Evolutionary conservation across 2,329 filamentous ascomycete genomes (phyloP), one percentile per base, ranked within the genome.

Genomic region (Dothiorella sarmentorum): DNA sequence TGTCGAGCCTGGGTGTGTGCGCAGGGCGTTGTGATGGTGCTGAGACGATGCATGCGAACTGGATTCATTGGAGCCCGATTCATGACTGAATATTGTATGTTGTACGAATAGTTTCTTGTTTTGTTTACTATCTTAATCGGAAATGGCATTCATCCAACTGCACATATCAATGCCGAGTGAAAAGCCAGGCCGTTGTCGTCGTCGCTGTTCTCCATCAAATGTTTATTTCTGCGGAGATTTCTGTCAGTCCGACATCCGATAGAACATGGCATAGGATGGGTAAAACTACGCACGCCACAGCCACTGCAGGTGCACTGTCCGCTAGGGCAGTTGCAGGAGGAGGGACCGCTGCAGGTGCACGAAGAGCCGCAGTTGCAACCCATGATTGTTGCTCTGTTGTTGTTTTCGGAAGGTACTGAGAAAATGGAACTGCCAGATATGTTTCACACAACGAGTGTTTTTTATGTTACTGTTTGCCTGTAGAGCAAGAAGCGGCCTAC

Each of bases 1-100:
- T 1, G 62, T 67, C 22, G 33, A 51, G 11, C 66, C 65, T 5
- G 65, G 66, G 7, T 52, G 49, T 7, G 33, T 52, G 33, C n/a
- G 33, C 31, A 17, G 5, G 3, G 49, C 22, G 4, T 26, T 52
- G 49, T 17, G 29, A 4, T 9, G 15, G 29, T 31, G 29, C 2
- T 9, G 4, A 3, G 29, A 13, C 29, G 2, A 11, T 7, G 7
- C 4, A 13, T 43, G 9, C 7, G 20, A 6, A 18, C 40, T 26
- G 6, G 40, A 1, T 43, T 11, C 13, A 17, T 6, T 31, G n/a
- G 1, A 29, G 5, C 20, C 18, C 24, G 43, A 45, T 4, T 29
- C 22, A 17, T 18, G 11, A 22, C n/a, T n/a, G n/a, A n/a, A n/a
- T n/a, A n/a, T 37, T 7, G 35, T 37, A 6, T 11, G 15, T 37